phyloP scores from a whole-genome alignment of 1,284 basidiomycete species.

The Filobasidium uniguttulatum region DNA sequence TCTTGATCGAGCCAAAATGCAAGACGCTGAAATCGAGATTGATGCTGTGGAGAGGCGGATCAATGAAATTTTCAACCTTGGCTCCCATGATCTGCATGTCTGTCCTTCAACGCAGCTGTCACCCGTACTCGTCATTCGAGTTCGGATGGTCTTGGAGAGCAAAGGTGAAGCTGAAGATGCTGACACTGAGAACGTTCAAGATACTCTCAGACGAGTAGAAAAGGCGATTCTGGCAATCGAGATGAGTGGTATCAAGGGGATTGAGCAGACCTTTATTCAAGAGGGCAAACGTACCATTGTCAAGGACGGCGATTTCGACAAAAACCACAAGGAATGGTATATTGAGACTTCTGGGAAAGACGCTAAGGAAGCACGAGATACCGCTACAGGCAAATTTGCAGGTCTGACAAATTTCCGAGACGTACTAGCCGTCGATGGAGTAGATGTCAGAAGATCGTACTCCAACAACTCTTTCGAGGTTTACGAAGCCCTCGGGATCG shows the following conservation, averaged over 20 bases:
- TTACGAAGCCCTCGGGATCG: slow-evolving; percentile 93
- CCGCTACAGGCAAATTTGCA: background rate
- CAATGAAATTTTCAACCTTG: slow-evolving; percentile 85
- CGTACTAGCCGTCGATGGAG: slow-evolving; percentile 87
- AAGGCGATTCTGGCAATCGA: slow-evolving; percentile 93
- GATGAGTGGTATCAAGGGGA: slow-evolving; percentile 80
- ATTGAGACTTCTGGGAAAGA: slow-evolving; percentile 77
- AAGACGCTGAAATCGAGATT: slow-evolving; percentile 94
- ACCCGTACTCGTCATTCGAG: slow-evolving; percentile 91
- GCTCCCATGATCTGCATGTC: slow-evolving; percentile 49
- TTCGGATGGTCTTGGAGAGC: slow-evolving; percentile 72
- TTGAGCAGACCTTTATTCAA: slow-evolving; percentile 86
- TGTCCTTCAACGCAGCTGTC: slow-evolving; percentile 97
- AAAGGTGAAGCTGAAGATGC: slow-evolving; percentile 83
- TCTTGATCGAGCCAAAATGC: slow-evolving; percentile 93
- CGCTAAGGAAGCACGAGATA: slow-evolving; percentile 1
- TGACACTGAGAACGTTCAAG: slow-evolving; percentile 74
- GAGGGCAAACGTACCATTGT: slow-evolving; percentile 64
- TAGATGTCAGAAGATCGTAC: slow-evolving; percentile 80
- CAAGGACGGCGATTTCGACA: slow-evolving; percentile 43
- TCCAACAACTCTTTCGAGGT: slow-evolving; percentile 97
- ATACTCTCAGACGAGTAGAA: slow-evolving; percentile 91
- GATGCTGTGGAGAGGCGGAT: slow-evolving; percentile 88
- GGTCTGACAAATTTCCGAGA: slow-evolving; percentile 65
- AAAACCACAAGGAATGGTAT: slow-evolving; percentile 70